Base-by-base conservation (phyloP, 2,329 filamentous ascomycete genomes). In the Aspergillus sp. region DNA sequence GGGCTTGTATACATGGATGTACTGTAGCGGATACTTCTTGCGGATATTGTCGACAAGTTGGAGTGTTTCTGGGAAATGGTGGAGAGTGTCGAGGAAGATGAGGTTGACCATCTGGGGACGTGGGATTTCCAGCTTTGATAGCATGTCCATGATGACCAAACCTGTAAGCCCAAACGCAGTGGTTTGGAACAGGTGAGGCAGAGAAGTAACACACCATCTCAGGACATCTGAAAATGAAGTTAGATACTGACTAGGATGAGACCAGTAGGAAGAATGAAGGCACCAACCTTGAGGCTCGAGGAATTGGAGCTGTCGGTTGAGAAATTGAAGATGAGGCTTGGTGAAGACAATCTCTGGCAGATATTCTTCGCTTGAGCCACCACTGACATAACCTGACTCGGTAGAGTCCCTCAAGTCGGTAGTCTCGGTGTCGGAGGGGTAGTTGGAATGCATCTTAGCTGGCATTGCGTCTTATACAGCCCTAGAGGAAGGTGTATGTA, bases 1-100 rank as follows among this genome's bases (percentile, higher is more conserved):
- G 12, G 95, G 95, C 81, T 90, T 93, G 85, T 91, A 98, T 66
- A 93, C 83, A 80, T 99, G 93, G 57, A 99, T 81, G 60, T 85
- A 89, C 65, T 93, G 83, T 67, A 88, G 83, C 44, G 89, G 88
- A 74, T 99, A 99, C 63, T 84, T 85, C 62, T 82, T 82, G 71
- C 86, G 85, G 63, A 97, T 86, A 49, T 86, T 84, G 69, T 95
- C 84, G 48, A 93, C 83, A 15, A 93, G 83, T 55, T 85, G 80
- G 64, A 89, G 82, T 9, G 90, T 93, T 78, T 93, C 90, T 55
- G 84, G 70, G 75, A 93, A 93, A 78, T 93, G 90, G 76, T 93
- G 89, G 52, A 93, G 81, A 36, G 90, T 93, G 78, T 93, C 89
- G 67, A 93, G 84, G 82, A 93, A 93, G 79, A 93, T 72, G 20